Conservation (phyloP, 2,329 filamentous ascomycete genomes). For the Ceratocystis destructans region DNA sequence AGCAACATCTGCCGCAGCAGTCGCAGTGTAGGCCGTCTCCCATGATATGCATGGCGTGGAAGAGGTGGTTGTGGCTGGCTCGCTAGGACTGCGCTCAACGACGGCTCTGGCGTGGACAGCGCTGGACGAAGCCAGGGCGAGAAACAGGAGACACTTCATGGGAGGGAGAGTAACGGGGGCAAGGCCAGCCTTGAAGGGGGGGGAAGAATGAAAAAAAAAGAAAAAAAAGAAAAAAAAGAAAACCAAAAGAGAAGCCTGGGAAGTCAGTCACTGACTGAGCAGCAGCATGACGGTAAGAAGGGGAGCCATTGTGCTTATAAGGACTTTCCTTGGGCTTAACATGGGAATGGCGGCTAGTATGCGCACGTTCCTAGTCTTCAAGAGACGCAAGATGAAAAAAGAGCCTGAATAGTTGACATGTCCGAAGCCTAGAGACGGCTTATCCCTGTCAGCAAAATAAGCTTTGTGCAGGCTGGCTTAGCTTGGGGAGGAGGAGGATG, state of each 20-base stretch:
- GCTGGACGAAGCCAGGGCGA: conserved; percentile 14
- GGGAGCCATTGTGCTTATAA: too few species aligned
- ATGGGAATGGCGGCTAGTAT: too few species aligned
- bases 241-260: background rate
- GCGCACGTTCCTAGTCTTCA: too few species aligned
- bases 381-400: too few species aligned
- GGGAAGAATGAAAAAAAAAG: background rate
- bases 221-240: background rate
- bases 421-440: background rate
- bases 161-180: background rate
- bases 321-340: too few species aligned
- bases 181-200: background rate
- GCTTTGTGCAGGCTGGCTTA: background rate
- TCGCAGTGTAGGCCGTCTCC: conserved; percentile 1
- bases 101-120: conserved; percentile 11
- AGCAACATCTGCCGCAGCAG: conserved; percentile 4
- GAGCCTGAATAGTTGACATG: background rate
- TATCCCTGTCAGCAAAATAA: background rate
- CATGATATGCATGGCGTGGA: background rate
- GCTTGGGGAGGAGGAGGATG: background rate
- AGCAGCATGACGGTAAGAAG: background rate
- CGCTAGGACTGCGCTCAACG: too few species aligned
- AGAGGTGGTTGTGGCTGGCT: conserved; percentile 4
- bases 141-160: background rate
- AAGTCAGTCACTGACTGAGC: background rate